Evolutionary conservation across 2,329 filamentous ascomycete genomes (phyloP), one percentile per base, ranked within the genome.

Genomic region (Trichoderma asperellum): DNA sequence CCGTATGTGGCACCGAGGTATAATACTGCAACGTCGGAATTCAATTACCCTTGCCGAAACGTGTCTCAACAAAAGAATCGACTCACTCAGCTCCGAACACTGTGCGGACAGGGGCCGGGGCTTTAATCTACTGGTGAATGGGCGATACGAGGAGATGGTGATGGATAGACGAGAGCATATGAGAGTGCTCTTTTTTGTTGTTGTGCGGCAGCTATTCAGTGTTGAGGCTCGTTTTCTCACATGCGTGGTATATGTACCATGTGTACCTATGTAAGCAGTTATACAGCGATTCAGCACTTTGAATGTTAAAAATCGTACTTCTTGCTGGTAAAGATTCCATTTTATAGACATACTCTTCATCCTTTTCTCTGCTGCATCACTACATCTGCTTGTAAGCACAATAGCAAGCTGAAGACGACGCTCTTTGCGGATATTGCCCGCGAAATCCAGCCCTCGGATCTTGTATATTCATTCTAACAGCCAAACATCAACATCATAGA

Each of bases 1-100:
- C 29, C 21, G 21, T 14, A 6, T 18, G 49, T 64, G 47, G 47
- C 8, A 64, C 61, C 49, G 24, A 32, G 6, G n/a, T 12, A 55
- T 16, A 27, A 55, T 6, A 11, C 43, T 64, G 43, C 64, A 29
- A 67, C 64, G 55, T 67, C 64, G 40, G 64, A 59, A 59, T 16
- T 67, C 64, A 59, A 52, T 37, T 37, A 67, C 27, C 40, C 55
- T 67, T 67, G 40, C 55, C 64, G 29, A 49, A 11, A 40, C 21
- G 32, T 67, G 64, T 67, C 64, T 67, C 64, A 66, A 35, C 32
- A 35, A n/a, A 1, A 29, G 24, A 55, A 40, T 64, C 49, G 34
- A 35, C 49, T 24, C 24, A 24, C 24, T 64, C 61, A 29, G 55
- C 40, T 67, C 64, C 55, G 64, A 67, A 14, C 55, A 59, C 55